Percentiles rank a stretch among this genome's conserved stretches.
phyloP scores from a whole-genome alignment of 192 early-diverging fungal species.

The Phlyctochytrium planicorne region DNA sequence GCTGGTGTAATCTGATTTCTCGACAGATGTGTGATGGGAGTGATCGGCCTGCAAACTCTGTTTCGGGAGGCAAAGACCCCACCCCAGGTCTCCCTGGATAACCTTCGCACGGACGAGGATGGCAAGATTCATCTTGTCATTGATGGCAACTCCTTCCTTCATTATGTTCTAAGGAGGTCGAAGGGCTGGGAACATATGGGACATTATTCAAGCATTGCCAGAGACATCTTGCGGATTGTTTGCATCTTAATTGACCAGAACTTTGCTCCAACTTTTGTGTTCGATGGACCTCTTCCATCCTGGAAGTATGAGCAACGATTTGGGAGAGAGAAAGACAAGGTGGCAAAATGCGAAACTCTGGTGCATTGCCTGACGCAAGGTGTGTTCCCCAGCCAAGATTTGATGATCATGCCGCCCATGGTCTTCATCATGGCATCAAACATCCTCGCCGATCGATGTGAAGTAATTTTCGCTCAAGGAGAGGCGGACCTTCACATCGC shows the following conservation, averaged over 20 bases:
- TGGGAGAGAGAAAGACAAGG: conserved; percentile 22
- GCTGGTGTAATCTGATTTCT: too few species aligned
- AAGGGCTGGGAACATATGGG: too few species aligned
- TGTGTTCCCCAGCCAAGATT: not conserved
- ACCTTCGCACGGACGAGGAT: not conserved
- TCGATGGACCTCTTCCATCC: conserved; percentile 29
- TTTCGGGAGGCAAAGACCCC: not conserved
- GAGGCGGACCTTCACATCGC: conserved; percentile 21
- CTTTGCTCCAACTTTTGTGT: too few species aligned
- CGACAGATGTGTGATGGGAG: conserved; percentile 4
- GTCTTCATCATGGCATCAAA: not conserved
- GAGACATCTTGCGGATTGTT: too few species aligned
- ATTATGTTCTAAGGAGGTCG: not conserved
- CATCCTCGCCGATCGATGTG: not conserved
- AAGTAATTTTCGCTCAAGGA: conserved; percentile 11
- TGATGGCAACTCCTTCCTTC: not conserved
- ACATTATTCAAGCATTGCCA: too few species aligned
- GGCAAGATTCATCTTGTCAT: not conserved
- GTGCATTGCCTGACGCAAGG: not conserved
- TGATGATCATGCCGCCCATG: not conserved
- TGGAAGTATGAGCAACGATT: conserved; percentile 28
- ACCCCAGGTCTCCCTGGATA: not conserved
- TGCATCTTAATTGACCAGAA: too few species aligned
- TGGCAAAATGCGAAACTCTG: conserved; percentile 3
- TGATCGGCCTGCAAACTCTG: not conserved